Conservation (phyloP, 1,139 yeast species). For the Suhomyces anneliseae region DNA sequence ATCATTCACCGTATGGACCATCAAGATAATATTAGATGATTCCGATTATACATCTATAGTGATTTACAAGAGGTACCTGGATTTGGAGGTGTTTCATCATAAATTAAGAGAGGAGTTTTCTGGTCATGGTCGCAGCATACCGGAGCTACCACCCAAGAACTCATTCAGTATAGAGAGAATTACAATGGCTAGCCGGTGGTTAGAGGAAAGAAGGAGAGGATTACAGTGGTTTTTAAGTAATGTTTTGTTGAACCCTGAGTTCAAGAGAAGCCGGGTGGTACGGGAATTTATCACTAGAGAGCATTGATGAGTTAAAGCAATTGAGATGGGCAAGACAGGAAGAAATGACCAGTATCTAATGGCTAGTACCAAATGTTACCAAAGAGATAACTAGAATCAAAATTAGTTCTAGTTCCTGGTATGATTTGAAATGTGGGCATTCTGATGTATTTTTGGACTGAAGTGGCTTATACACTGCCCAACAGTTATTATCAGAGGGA, state of each 20-base stretch:
- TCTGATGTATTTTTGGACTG: too few relatives aligned
- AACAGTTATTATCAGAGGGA: too few relatives aligned
- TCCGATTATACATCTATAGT: conserved; percentile 48
- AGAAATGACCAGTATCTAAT: too few relatives aligned
- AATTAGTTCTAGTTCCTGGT: too few relatives aligned
- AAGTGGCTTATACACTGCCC: too few relatives aligned
- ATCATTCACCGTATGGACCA: conserved; percentile 50
- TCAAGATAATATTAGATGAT: conserved; percentile 44
- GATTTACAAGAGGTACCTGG: conserved; percentile 61
- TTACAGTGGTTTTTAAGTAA: conserved; percentile 73
- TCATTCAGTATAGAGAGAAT: conserved; percentile 47
- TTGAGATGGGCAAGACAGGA: too few relatives aligned
- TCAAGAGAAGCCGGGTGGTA: conserved; percentile 48
- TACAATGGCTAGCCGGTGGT: conserved; percentile 48
- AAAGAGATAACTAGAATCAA: too few relatives aligned
- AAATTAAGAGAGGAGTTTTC: conserved; percentile 41
- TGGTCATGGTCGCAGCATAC: conserved; percentile 43
- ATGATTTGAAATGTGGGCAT: too few relatives aligned
- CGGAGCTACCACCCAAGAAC: conserved; percentile 67
- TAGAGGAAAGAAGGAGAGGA: conserved; percentile 63
- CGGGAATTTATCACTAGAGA: conserved; percentile 44
- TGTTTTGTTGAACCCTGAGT: conserved; percentile 63
- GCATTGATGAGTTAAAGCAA: too few relatives aligned
- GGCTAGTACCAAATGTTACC: too few relatives aligned
- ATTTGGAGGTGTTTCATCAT: conserved; percentile 52